phyloP scores from a whole-genome alignment of 2,329 filamentous ascomycete genomes.

The Hypoxylon sp. region DNA sequence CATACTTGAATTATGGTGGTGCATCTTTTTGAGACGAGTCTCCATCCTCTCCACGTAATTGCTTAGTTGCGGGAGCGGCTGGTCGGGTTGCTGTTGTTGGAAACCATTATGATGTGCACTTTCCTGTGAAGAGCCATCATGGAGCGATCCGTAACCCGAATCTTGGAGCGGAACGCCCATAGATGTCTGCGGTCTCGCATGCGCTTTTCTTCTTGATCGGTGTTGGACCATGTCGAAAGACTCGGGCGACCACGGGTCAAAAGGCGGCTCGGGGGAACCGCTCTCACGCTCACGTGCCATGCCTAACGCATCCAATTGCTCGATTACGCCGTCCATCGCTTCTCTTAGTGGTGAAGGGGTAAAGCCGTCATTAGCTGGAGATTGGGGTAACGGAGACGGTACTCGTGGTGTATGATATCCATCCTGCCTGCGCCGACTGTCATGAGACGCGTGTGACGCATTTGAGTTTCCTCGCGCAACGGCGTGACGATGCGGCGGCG shows the following conservation, averaged over 20 bases:
- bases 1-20: slow-evolving; percentile 66
- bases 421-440: slow-evolving; percentile 51
- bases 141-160: slow-evolving; percentile 70
- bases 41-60: slow-evolving; percentile 96
- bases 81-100: slow-evolving; percentile 60
- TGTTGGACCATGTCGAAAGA: slow-evolving; percentile 74
- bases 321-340: slow-evolving; percentile 99
- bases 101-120: slow-evolving; percentile 56
- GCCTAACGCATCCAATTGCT: slow-evolving; percentile 89
- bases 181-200: slow-evolving; percentile 74
- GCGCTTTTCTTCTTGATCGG: slow-evolving; percentile 53
- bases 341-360: slow-evolving; percentile 93
- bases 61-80: slow-evolving; percentile 76
- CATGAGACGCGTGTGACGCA: slow-evolving; percentile 55
- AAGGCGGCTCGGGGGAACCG: slow-evolving; percentile 67
- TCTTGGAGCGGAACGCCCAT: slow-evolving; percentile 74
- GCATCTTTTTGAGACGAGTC: slow-evolving; percentile 78
- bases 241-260: slow-evolving; percentile 91
- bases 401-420: slow-evolving; percentile 67
- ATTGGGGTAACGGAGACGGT: slow-evolving; percentile 74
- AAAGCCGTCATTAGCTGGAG: slow-evolving; percentile 73
- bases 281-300: slow-evolving; percentile 66
- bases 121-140: slow-evolving; percentile 65
- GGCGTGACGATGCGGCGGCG: slow-evolving; percentile 82
- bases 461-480: slow-evolving; percentile 47